Base-by-base conservation (phyloP, 2,329 filamentous ascomycete genomes). In the Aspergillus clavatus region DNA sequence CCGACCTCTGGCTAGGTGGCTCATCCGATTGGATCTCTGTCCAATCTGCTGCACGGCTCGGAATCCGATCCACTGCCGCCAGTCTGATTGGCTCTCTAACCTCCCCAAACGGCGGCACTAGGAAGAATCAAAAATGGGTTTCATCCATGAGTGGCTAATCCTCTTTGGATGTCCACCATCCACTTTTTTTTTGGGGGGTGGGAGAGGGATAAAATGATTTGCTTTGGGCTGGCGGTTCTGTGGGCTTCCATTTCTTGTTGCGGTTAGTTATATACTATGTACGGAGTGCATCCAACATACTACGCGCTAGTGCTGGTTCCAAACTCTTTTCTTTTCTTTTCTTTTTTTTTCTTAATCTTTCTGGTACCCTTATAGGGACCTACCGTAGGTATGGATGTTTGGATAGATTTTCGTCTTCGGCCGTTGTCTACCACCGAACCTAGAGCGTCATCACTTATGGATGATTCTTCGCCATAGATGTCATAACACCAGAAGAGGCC, bases 21-120 rank as follows among this genome's bases (percentile, higher is more conserved):
- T 36, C 48, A 49, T 53, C 49, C 46, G 48, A 53, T 53, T 55
- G 51, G 53, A 48, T 43, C 31, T 16, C 41, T 23, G 38, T 36
- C 44, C 45, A 49, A 42, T 40, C 43, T 49, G 46, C 45, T 47
- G 43, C 45, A 53, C 27, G 42, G 44, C 38, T 40, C 40, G 44
- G 46, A 38, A 42, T 42, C 27, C 44, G 14, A 43, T 33, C 50
- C 52, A 51, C 42, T 24, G 1, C 1, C 12, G 3, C 12, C 12
- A 18, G 26, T 42, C 5, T 51, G 35, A 53, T 51, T 55, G 37
- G 54, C 27, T 27, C 8, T 18, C 16, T 22, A 14, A 41, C 14
- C 28, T 10, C 12, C 38, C 40, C n/a, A 54, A 56, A 56, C 52
- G 54, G 54, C 41, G 50, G 48, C 52, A 50, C 52, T 51, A 53